Evolutionary conservation across 495 filamentous ascomycete genomes (phyloP), one percentile per base, ranked within the genome.

Genomic region (Penicillium crystallinum): DNA sequence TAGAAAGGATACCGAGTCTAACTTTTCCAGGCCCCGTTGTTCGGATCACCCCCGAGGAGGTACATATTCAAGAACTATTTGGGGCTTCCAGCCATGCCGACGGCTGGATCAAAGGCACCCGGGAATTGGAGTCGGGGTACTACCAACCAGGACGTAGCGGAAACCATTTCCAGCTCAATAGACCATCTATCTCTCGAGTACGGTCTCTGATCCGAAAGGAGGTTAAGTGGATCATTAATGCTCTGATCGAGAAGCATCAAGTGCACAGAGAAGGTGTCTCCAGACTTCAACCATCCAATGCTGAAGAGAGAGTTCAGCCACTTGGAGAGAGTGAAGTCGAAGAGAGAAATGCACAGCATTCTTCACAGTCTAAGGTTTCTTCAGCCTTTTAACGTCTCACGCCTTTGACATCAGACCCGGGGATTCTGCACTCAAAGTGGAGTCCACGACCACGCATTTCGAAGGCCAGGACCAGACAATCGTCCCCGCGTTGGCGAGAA

Each of bases 31-130:
- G 63, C 14, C 61, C 63, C 2, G 55, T 66, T 17, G 60, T 66
- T 9, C 63, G 63, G 31, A 66, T 66, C 12, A 66, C 52, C 3
- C 63, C 63, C 0, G 55, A 66, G 2, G 63, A 66, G 22, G 34
- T 66, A 0, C 63, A 66, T 17, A 37, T 64, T 12, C 51, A 56
- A 39, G 59, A 65, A 17, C 55, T 55, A 19, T 40, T 50, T 19
- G 40, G 33, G 17, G 40, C 57, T 17, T 25, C 52, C 6, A 45
- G 33, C 19, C 35, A 42, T 38, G 53, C 46, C 10, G 57, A 63
- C 35, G 4, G 57, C 29, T 61, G 54, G 63, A 57, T 63, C 40
- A 61, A 61, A 31, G 63, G 57, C 25, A 54, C 29, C 21, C 14
- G 49, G 14, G 27, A 10, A n/a, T 15, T 53, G 15, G 44, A 53